Evolutionary conservation across 352 stramenopile genomes (phyloP).

Genomic region (Phytophthora podocarpi): DNA sequence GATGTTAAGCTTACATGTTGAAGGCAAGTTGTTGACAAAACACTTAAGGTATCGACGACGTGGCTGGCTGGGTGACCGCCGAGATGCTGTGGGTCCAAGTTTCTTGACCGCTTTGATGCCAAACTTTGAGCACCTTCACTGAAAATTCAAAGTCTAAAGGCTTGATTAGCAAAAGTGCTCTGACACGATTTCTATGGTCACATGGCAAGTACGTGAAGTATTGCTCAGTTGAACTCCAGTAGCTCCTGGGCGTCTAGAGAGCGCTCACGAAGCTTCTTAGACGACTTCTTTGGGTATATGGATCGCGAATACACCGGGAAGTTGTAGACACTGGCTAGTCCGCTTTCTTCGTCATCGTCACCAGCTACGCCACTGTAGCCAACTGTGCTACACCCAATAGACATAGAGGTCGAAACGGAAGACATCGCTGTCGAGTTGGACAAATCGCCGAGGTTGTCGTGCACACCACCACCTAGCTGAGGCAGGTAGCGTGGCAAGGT

Average conservation of each 20-base stretch:
- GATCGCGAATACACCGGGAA: conserved; percentile 55
- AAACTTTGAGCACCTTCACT: too few species aligned
- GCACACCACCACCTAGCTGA: conserved; percentile 36
- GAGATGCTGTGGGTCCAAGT: too few species aligned
- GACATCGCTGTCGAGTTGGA: conserved; percentile 13
- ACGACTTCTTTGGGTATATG: conserved; percentile 44
- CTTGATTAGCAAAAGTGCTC: conserved; percentile 23
- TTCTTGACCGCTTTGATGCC: too few species aligned
- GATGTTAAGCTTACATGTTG: conserved; percentile 35
- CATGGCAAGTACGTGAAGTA: conserved; percentile 16
- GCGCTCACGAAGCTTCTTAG: conserved; percentile 58
- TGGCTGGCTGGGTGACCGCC: background rate
- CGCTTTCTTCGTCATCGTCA: conserved; percentile 21
- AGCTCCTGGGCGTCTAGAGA: conserved; percentile 42
- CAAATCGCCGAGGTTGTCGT: conserved; percentile 30
- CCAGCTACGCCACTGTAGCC: conserved; percentile 8
- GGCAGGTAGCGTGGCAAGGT: conserved; percentile 49
- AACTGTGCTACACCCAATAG: background rate
- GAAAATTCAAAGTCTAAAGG: too few species aligned
- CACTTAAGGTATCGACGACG: conserved; percentile 1
- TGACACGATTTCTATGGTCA: conserved; percentile 22
- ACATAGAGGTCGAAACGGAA: conserved; percentile 14
- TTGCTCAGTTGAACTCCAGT: conserved; percentile 61
- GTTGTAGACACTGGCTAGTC: conserved; percentile 54
- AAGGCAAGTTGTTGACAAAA: conserved; percentile 35